phyloP scores from a whole-genome alignment of 257 asterid species.

The Fraxinus excelsior region DNA sequence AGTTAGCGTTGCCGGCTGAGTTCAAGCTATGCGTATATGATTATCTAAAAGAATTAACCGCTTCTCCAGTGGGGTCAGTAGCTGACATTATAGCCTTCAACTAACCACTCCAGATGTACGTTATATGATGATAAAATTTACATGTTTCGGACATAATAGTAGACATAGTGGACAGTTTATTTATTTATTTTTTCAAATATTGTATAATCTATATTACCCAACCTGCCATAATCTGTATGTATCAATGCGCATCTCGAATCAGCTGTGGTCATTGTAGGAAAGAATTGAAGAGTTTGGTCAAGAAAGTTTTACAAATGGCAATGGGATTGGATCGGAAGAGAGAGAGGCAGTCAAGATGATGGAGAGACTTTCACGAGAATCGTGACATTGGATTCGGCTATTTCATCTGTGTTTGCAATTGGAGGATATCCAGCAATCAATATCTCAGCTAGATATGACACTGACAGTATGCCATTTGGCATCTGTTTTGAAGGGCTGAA shows the following conservation, averaged over 20 bases:
- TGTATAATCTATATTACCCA: too few relatives aligned
- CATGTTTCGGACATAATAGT: background rate
- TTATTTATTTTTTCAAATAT: background rate
- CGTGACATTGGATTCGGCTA: constrained; percentile 45
- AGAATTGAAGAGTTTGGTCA: constrained; percentile 41
- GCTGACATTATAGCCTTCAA: constrained; percentile 63
- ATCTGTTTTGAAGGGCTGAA: constrained; percentile 61
- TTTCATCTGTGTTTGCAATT: constrained; percentile 49
- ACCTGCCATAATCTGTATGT: background rate
- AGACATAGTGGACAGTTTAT: background rate
- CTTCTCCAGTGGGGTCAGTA: constrained; percentile 54
- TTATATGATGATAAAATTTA: background rate
- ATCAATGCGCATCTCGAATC: background rate
- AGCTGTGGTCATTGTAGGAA: constrained; percentile 31
- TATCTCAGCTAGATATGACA: constrained; percentile 61
- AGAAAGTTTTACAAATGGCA: constrained; percentile 55
- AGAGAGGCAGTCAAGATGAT: constrained; percentile 40
- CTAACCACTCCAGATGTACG: constrained; percentile 13
- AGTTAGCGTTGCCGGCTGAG: constrained; percentile 49
- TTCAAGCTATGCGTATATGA: constrained; percentile 49
- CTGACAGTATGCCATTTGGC: constrained; percentile 61
- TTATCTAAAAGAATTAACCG: constrained; percentile 41
- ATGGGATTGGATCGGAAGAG: constrained; percentile 53
- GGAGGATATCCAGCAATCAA: constrained; percentile 70
- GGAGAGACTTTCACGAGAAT: constrained; percentile 46